These are phyloP conservation scores for Dicorynia guianensis DNA, from an alignment of 306 rosid genomes.

Conservation along the genomic window DNA sequence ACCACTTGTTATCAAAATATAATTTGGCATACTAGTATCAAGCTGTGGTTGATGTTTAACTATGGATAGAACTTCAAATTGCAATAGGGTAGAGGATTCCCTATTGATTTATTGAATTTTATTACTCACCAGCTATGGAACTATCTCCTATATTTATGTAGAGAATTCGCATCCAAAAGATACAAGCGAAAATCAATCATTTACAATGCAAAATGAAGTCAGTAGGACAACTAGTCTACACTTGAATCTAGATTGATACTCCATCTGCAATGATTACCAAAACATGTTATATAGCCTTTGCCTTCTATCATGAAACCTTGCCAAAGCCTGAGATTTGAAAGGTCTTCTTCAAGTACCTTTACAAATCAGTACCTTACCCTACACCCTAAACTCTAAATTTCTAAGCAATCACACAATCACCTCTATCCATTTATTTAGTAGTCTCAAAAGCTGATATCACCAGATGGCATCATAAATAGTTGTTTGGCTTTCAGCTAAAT, in stretches of 20 bases:
- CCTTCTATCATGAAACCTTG: background rate
- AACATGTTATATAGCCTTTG: background rate
- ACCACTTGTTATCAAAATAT: no score
- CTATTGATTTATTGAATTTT: background rate
- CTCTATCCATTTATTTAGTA: background rate
- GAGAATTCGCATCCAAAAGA: background rate
- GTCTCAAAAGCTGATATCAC: slow-evolving; percentile 1
- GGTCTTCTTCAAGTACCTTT: background rate
- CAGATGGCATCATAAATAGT: background rate
- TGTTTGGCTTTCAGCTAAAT: background rate
- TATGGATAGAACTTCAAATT: background rate
- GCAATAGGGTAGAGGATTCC: background rate
- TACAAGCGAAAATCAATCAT: background rate
- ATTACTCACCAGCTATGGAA: background rate
- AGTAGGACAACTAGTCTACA: background rate
- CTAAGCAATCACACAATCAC: background rate
- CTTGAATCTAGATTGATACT: background rate
- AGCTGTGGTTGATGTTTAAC: background rate
- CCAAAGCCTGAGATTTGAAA: background rate
- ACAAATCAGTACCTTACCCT: background rate
- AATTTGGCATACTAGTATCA: slow-evolving; percentile 57
- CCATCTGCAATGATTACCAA: background rate
- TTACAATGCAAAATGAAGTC: background rate
- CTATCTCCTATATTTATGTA: slow-evolving; percentile 8
- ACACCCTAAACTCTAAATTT: no score